Conservation (phyloP, 148 eudicot species). For the Camellia sinensis region DNA sequence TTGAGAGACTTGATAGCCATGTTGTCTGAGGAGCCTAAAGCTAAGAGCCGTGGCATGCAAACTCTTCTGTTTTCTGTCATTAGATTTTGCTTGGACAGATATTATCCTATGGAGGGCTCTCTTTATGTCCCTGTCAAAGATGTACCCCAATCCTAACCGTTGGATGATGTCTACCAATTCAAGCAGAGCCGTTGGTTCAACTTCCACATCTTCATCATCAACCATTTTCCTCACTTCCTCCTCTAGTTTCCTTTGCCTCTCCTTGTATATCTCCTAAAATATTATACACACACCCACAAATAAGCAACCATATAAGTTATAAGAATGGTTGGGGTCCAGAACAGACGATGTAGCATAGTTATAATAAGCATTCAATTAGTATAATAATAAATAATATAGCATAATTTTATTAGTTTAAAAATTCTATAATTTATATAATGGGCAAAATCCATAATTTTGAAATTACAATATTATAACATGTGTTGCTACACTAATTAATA, state of each 20-base stretch:
- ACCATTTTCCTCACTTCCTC: constrained; percentile 19
- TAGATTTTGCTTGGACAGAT: not conserved
- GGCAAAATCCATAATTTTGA: too few species aligned
- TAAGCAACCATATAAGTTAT: too few species aligned
- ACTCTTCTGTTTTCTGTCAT: not conserved
- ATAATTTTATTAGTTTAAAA: too few species aligned
- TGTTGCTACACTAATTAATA: too few species aligned
- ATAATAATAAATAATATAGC: too few species aligned
- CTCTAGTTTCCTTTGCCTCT: constrained; percentile 17
- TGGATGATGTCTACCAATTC: constrained; percentile 31
- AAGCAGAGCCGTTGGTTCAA: constrained; percentile 2
- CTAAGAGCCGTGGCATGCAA: constrained; percentile 18
- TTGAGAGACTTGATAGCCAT: constrained; percentile 18
- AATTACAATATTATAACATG: too few species aligned
- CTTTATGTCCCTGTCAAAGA: constrained; percentile 3
- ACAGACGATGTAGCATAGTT: too few species aligned
- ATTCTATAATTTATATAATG: too few species aligned
- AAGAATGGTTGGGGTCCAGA: too few species aligned
- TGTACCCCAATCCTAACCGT: constrained; percentile 15
- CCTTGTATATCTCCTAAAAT: not conserved
- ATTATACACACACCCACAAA: too few species aligned
- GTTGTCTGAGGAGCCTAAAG: constrained; percentile 24
- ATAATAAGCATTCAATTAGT: too few species aligned
- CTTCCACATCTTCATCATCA: constrained; percentile 1
- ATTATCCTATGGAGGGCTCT: not conserved